Conservation (phyloP, 352 stramenopile species). For the Globisporangium nodosum region DNA sequence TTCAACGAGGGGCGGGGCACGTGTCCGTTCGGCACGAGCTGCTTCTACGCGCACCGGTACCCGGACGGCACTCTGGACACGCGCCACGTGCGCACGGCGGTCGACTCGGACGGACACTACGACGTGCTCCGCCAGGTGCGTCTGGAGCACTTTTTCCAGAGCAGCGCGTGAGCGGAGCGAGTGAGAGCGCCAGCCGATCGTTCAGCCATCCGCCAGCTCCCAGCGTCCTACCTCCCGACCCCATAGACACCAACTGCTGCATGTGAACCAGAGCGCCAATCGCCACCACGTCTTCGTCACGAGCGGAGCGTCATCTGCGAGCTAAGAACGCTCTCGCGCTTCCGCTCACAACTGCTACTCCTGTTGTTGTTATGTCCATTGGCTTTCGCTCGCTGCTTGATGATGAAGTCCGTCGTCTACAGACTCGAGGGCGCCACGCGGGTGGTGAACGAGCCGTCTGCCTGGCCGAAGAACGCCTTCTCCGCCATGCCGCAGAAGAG, state of each 20-base stretch:
- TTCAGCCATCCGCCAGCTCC: background rate
- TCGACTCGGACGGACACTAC: slow-evolving; percentile 70
- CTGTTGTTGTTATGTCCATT: slow-evolving; percentile 4
- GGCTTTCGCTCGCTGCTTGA: background rate
- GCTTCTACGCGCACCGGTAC: slow-evolving; percentile 82
- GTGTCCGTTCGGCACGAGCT: slow-evolving; percentile 85
- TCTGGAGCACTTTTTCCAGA: slow-evolving; percentile 63
- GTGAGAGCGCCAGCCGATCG: background rate
- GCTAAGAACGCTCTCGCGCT: background rate
- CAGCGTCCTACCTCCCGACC: background rate
- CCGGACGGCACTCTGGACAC: slow-evolving; percentile 51
- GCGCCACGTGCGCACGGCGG: slow-evolving; percentile 62
- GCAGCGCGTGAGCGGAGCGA: slow-evolving; percentile 5
- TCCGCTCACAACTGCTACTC: background rate
- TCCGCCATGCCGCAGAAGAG: slow-evolving; percentile 86
- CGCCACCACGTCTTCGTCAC: background rate
- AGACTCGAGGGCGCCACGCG: slow-evolving; percentile 27
- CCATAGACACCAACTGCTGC: background rate
- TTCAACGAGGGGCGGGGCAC: slow-evolving; percentile 77
- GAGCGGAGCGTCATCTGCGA: background rate
- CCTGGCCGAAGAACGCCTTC: slow-evolving; percentile 86
- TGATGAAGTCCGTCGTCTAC: slow-evolving; percentile 6
- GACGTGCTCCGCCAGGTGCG: slow-evolving; percentile 68
- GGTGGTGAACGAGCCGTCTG: slow-evolving; percentile 76
- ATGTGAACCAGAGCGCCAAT: background rate